A percentile compares a stretch with the other conserved stretches of the same genome.
Evolutionary conservation across 169 alveolate genomes (phyloP).

Genomic region (Eimeria brunetti): DNA sequence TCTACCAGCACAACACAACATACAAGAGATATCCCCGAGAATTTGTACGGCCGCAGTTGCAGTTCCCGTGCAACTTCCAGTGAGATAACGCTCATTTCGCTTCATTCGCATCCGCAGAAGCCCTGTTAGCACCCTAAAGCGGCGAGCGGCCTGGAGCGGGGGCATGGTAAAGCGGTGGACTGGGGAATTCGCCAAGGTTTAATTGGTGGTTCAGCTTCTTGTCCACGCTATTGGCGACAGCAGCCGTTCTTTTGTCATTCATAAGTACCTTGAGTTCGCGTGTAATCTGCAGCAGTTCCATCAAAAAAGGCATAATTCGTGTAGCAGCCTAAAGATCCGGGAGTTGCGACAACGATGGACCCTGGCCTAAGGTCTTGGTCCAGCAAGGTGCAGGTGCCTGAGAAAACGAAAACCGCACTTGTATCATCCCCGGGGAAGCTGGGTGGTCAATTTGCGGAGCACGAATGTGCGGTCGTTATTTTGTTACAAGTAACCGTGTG

Average conservation of each 20-base stretch:
- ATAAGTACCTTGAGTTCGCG: conserved; percentile 47
- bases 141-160: not conserved
- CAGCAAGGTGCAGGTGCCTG: conserved; percentile 80
- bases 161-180: not conserved
- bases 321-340: conserved; percentile 80
- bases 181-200: not conserved
- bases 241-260: not conserved
- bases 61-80: not conserved
- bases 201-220: not conserved
- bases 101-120: not conserved
- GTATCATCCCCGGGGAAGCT: not conserved
- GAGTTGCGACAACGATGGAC: conserved; percentile 70
- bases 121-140: not conserved
- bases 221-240: not conserved
- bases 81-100: not conserved
- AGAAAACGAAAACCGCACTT: not conserved
- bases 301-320: conserved; percentile 68
- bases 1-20: conserved; percentile 26
- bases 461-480: not conserved
- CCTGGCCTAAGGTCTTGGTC: conserved; percentile 82
- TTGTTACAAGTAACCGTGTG: not conserved
- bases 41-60: not conserved
- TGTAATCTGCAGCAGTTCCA: conserved; percentile 68
- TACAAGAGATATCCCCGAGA: not conserved
- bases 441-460: not conserved